Evolutionary conservation across 2,329 filamentous ascomycete genomes (phyloP).

Genomic region (Hymenoscyphus albidus): DNA sequence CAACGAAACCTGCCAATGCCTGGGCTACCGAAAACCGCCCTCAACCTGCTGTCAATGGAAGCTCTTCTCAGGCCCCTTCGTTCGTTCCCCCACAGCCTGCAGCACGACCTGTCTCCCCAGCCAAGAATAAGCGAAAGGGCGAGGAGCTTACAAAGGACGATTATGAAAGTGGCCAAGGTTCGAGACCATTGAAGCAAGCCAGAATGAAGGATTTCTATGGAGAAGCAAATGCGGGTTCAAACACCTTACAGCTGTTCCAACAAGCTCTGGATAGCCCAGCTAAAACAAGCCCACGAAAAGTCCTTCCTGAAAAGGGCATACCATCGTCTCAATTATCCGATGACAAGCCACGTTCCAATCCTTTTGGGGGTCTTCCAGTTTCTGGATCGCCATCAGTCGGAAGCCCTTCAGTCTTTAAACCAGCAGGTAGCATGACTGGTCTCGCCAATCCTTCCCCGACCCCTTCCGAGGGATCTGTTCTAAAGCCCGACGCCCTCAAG

Average conservation of each 20-base stretch:
- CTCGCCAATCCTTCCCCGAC: neutral
- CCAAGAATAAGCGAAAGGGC: constrained; percentile 34
- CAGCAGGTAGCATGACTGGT: neutral
- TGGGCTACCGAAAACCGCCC: neutral
- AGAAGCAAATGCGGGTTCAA: constrained; percentile 21
- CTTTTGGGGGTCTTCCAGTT: constrained; percentile 27
- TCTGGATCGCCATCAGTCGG: constrained; percentile 10
- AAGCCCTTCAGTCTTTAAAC: neutral
- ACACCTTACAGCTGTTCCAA: constrained; percentile 34
- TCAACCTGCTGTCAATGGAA: neutral
- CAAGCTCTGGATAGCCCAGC: constrained; percentile 30
- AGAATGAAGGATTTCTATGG: constrained; percentile 23
- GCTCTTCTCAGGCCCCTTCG: neutral
- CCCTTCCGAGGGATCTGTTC: neutral
- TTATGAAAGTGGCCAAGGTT: constrained; percentile 18
- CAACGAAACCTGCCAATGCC: neutral
- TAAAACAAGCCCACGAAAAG: constrained; percentile 24
- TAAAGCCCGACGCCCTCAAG: neutral
- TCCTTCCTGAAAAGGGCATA: constrained; percentile 15
- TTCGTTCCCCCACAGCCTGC: constrained; percentile 8
- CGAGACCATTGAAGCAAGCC: constrained; percentile 21
- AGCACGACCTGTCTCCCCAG: constrained; percentile 10
- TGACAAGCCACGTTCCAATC: constrained; percentile 28
- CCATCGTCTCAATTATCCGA: constrained; percentile 12
- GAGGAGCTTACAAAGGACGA: constrained; percentile 31